phyloP scores from a whole-genome alignment of 805 yeast species.

The Nakazawaea ishiwadae region DNA sequence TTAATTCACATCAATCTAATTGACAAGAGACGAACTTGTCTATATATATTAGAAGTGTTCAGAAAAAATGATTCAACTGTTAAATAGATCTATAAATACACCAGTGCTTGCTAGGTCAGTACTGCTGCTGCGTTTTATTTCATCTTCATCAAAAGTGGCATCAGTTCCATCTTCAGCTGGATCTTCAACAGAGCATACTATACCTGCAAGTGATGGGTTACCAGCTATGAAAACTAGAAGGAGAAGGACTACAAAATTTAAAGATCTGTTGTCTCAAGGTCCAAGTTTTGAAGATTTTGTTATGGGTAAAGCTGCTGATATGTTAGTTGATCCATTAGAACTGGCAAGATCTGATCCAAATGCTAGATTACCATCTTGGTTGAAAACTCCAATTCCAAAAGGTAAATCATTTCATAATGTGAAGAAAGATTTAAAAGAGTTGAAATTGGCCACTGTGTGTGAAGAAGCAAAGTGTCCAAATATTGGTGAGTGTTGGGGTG shows the following conservation, averaged over 20 bases:
- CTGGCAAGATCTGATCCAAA: conserved; percentile 64
- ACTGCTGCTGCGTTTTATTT: conserved; percentile 3
- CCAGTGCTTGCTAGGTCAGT: too few relatives aligned
- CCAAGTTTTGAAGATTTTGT: conserved; percentile 94
- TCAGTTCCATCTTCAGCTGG: neutral
- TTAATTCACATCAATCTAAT: neutral
- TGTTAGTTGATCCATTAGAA: conserved; percentile 70
- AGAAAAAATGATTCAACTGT: neutral
- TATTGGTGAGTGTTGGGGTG: conserved; percentile 99
- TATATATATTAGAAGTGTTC: neutral
- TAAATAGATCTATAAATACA: too few relatives aligned
- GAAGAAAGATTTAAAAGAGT: conserved; percentile 81
- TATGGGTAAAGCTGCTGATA: conserved; percentile 69
- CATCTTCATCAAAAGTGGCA: neutral
- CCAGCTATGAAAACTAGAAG: conserved; percentile 26
- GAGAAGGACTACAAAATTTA: conserved; percentile 54
- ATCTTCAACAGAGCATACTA: conserved; percentile 5
- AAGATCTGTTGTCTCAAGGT: conserved; percentile 71
- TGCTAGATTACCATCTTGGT: conserved; percentile 84
- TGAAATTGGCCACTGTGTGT: conserved; percentile 91
- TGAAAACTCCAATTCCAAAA: conserved; percentile 94
- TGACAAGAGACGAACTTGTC: neutral
- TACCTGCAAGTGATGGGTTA: conserved; percentile 9
- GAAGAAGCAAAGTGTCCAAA: conserved; percentile 99
- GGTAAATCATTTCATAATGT: conserved; percentile 79